Base-by-base conservation (phyloP, 2,329 filamentous ascomycete species). In the Trichoderma sp. region DNA sequence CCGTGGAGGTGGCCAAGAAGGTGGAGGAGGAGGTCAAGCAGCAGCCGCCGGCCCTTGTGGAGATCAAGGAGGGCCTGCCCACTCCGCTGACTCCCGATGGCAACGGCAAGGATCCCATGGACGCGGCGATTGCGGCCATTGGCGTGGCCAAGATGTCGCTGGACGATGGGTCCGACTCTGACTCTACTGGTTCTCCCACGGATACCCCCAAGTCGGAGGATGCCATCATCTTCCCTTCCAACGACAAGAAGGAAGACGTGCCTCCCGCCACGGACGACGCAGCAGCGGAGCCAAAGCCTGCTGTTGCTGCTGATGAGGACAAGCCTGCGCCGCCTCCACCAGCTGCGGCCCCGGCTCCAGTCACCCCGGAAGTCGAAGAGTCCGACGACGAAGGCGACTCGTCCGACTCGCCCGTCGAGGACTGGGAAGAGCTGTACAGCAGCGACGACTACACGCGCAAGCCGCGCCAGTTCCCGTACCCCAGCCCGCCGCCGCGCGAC, bases 341-440 rank as follows among this genome's bases (percentile, higher is more conserved):
- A 14, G 24, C 39, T 41, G 26, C 45, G 28, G 34, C 44, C 14
- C 26, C 45, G 9, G 24, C 39, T 41, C 19, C 45, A 43, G 34
- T 34, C 14, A 55, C 26, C 15, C 52, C 52, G n/a, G 15, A n/a
- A 68, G 62, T 61, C 66, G 3, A 34, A 68, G 34, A 75, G 72
- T 56, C 67, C 0, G 82, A 82, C 0, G 82, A 82, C 6, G 81
- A 24, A 24, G 21, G 80, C 41, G 82, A 87, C 63, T 86, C 84
- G 0, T 87, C 84, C 0, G 85, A 87, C 51, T 86, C 83, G 7
- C 86, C 86, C 0, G 79, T 88, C 2, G 80, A 82, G 43, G 85
- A 88, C 67, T 87, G 82, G 79, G 85, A 88, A 68, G 79, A 82
- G 68, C 78, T 86, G 30, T 87, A 86, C 72, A 85, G 82, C 66